These are phyloP conservation scores for Bipolaris oryzae DNA, from an alignment of 2,329 filamentous ascomycete species.

Conservation along the genomic window DNA sequence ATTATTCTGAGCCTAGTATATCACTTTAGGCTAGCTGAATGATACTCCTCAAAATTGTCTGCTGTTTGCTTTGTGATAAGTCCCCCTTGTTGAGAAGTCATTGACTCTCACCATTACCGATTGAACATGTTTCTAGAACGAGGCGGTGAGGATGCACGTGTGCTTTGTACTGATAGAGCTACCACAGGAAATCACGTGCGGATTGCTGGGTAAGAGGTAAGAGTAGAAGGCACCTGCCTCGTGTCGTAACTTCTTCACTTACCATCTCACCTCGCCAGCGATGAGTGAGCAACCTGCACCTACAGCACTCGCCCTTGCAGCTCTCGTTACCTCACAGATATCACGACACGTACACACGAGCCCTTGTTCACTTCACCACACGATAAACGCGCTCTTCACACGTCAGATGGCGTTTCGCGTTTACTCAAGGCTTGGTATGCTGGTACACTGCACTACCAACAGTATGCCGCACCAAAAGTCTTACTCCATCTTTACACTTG, in stretches of 20 bases:
- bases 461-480: not conserved
- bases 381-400: conserved; percentile 3
- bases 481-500: not conserved
- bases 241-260: no score
- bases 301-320: not conserved
- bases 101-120: not conserved
- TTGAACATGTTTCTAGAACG: not conserved
- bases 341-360: not conserved
- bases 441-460: not conserved
- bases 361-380: not conserved
- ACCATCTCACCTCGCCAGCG: no score
- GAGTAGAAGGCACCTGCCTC: no score
- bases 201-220: no score
- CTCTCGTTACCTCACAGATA: not conserved
- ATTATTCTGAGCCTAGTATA: not conserved
- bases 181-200: no score
- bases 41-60: not conserved
- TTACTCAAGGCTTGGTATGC: not conserved
- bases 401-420: not conserved
- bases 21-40: not conserved
- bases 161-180: no score
- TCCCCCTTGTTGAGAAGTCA: not conserved
- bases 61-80: not conserved
- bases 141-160: no score
- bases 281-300: no score